Conservation (phyloP, 2,329 filamentous ascomycete species). For the Trichoderma brevicompactum region DNA sequence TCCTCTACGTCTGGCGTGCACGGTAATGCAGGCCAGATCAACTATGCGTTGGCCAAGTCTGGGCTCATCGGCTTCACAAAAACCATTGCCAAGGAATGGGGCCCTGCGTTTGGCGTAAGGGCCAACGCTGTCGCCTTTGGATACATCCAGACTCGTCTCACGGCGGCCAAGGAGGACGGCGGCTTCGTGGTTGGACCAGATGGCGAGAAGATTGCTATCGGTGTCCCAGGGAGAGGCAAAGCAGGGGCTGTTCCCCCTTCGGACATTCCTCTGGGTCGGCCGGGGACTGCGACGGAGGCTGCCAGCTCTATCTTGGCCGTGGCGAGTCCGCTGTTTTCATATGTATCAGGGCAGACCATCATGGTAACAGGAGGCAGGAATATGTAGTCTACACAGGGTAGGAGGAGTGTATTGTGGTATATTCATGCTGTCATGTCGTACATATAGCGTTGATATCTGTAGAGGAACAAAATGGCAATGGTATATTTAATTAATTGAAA, state of each 20-base stretch:
- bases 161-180: constrained; percentile 81
- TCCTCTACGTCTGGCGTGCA: constrained; percentile 80
- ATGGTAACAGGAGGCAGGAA: constrained; percentile 79
- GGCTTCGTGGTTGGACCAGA: constrained; percentile 77
- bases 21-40: constrained; percentile 89
- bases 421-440: background rate
- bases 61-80: constrained; percentile 83
- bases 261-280: constrained; percentile 79
- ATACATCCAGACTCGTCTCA: constrained; percentile 77
- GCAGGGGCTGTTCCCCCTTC: constrained; percentile 49
- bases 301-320: constrained; percentile 77
- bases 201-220: constrained; percentile 74
- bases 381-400: constrained; percentile 48
- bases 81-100: constrained; percentile 92
- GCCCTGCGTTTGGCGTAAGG: constrained; percentile 78
- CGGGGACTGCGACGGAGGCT: constrained; percentile 79
- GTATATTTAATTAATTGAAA: constrained; percentile 22
- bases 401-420: background rate
- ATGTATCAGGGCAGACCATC: constrained; percentile 86
- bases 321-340: constrained; percentile 79
- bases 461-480: constrained; percentile 14
- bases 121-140: constrained; percentile 86
- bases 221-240: constrained; percentile 67
- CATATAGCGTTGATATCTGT: background rate
- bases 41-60: constrained; percentile 85